Conservation (phyloP, 2,329 filamentous ascomycete genomes). For the Atkinsonella hypoxylon region DNA sequence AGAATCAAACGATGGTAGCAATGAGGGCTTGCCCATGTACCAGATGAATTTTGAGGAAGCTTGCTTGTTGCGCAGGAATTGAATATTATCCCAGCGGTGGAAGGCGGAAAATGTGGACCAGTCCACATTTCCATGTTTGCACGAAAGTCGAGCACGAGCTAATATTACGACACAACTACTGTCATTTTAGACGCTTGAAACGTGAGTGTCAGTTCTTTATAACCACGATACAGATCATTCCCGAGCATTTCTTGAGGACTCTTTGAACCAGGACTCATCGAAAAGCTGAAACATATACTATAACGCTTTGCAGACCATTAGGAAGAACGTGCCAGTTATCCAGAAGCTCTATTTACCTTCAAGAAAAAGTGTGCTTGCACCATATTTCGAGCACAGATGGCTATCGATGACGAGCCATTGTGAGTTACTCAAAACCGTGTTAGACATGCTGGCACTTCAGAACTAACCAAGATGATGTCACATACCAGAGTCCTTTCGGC, state of each 20-base stretch:
- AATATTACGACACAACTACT: too few species aligned
- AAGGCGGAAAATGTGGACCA: not conserved
- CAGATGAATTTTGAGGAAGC: too few species aligned
- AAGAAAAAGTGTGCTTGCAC: not conserved
- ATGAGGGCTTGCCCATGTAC: not conserved
- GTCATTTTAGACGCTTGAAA: too few species aligned
- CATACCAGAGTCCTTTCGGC: conserved; percentile 42
- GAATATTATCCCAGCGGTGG: not conserved
- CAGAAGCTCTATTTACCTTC: not conserved
- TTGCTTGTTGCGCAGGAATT: not conserved
- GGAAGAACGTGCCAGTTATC: too few species aligned
- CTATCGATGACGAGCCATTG: conserved; percentile 37
- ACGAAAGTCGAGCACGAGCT: too few species aligned
- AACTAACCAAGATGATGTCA: conserved; percentile 6
- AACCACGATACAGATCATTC: not conserved
- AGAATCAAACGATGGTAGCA: not conserved
- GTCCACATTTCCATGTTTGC: not conserved
- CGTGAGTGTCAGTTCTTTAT: not conserved
- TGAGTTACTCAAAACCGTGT: conserved; percentile 17
- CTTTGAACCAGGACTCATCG: too few species aligned
- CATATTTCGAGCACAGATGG: conserved; percentile 10
- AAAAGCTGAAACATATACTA: too few species aligned
- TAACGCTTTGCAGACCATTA: too few species aligned
- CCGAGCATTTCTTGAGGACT: not conserved
- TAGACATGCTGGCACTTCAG: not conserved